A percentile compares a stretch with the other conserved stretches of the same genome.
phyloP scores from a whole-genome alignment of 305 asterid genomes.

The Fraxinus ornus region DNA sequence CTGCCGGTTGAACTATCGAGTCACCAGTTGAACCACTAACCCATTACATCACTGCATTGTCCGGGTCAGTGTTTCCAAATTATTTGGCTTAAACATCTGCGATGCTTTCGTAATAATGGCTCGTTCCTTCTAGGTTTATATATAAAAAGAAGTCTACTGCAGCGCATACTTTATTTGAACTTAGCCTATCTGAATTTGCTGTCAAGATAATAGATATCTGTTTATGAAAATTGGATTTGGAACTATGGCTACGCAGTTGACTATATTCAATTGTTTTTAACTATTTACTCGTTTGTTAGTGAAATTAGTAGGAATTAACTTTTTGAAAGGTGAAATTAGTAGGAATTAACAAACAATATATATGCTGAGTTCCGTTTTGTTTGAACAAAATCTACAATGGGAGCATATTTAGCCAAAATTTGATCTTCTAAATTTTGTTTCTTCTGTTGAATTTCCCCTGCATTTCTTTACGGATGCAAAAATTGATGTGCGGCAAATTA shows the following conservation, averaged over 20 bases:
- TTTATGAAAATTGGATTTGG: too few species aligned
- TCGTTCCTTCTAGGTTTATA: not conserved
- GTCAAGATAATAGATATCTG: not conserved
- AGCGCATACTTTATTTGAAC: not conserved
- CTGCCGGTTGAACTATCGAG: too few species aligned
- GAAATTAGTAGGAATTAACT: not conserved
- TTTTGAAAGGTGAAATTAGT: not conserved
- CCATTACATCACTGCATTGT: too few species aligned
- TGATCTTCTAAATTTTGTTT: not conserved
- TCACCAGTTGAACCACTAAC: too few species aligned
- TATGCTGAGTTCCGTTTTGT: not conserved
- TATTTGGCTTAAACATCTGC: not conserved
- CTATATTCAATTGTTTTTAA: not conserved
- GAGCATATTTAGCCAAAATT: not conserved
- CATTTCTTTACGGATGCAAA: not conserved
- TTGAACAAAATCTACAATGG: slow-evolving; percentile 11
- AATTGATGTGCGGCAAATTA: not conserved
- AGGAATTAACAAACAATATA: not conserved
- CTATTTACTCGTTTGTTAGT: not conserved
- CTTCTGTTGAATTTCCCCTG: not conserved
- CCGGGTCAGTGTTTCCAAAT: not conserved
- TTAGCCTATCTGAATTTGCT: not conserved
- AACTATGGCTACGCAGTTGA: not conserved
- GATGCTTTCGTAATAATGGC: not conserved
- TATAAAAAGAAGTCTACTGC: not conserved